Conservation (phyloP, 495 filamentous ascomycete genomes). For the Lepraria neglecta region DNA sequence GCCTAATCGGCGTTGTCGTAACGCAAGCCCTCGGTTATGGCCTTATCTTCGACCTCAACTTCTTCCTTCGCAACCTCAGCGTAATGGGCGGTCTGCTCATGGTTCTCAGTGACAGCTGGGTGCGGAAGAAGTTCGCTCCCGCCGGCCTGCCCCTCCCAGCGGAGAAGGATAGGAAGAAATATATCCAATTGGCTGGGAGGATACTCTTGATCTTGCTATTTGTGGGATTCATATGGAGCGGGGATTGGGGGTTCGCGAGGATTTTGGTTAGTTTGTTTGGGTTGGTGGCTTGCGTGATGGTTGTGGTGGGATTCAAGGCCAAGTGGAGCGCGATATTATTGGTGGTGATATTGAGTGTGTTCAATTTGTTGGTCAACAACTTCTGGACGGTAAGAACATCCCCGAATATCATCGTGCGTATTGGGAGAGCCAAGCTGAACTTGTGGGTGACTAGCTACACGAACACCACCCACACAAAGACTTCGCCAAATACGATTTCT, state of each 20-base stretch:
- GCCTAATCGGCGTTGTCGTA: slow-evolving; percentile 83
- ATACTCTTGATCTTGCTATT: slow-evolving; percentile 98
- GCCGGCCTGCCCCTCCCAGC: slow-evolving; percentile 89
- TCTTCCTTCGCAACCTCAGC: slow-evolving; percentile 97
- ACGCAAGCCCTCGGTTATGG: slow-evolving; percentile 97
- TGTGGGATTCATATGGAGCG: slow-evolving; percentile 90
- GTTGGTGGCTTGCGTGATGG: slow-evolving; percentile 92
- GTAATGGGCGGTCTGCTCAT: slow-evolving; percentile 95
- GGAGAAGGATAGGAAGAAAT: slow-evolving; percentile 99
- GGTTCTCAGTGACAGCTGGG: slow-evolving; percentile 97
- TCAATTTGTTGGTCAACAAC: slow-evolving; percentile 97
- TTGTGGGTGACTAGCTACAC: slow-evolving; percentile 62
- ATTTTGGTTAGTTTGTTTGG: slow-evolving; percentile 76
- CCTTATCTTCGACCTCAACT: slow-evolving; percentile 98
- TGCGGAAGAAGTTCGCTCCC: slow-evolving; percentile 93
- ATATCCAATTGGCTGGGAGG: slow-evolving; percentile 94
- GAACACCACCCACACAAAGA: slow-evolving; percentile 98
- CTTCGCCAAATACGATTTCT: slow-evolving; percentile 99
- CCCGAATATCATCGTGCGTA: not conserved
- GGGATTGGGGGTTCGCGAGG: slow-evolving; percentile 82
- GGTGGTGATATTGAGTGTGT: slow-evolving; percentile 88
- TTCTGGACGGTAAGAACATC: slow-evolving; percentile 86
- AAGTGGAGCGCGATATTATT: slow-evolving; percentile 95
- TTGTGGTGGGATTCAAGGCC: slow-evolving; percentile 98
- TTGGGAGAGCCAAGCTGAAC: not conserved